Evolutionary conservation across 306 rosid genomes (phyloP).

Genomic region (Begonia fuchsioides): DNA sequence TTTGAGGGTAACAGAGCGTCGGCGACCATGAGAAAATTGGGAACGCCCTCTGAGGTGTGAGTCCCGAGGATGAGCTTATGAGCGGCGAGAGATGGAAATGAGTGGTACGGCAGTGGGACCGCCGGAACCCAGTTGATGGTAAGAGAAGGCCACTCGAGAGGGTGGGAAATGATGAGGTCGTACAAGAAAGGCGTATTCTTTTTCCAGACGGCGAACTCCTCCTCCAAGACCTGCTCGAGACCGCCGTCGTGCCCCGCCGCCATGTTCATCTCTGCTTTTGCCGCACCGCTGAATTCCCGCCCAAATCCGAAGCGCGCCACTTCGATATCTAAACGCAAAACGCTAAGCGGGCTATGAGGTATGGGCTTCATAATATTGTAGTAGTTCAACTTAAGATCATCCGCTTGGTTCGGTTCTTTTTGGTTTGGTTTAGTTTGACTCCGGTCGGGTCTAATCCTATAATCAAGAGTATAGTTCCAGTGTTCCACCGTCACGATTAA

Average conservation of each 20-base stretch:
- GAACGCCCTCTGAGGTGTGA: slow-evolving; percentile 51
- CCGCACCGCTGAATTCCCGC: background rate
- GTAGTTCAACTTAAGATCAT: too few species aligned
- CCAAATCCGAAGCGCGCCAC: background rate
- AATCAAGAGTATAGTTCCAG: too few species aligned
- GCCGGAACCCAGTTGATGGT: slow-evolving; percentile 60
- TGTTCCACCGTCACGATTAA: too few species aligned
- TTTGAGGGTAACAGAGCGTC: slow-evolving; percentile 39
- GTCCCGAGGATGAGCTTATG: slow-evolving; percentile 69
- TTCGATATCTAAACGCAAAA: too few species aligned
- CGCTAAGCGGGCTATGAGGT: too few species aligned
- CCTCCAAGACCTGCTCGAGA: slow-evolving; percentile 3
- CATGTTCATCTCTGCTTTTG: background rate
- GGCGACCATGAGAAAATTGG: slow-evolving; percentile 73
- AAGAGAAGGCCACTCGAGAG: slow-evolving; percentile 92
- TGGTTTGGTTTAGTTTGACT: too few species aligned
- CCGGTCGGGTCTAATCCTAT: too few species aligned
- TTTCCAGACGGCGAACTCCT: slow-evolving; percentile 79
- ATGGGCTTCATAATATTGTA: too few species aligned
- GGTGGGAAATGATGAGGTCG: slow-evolving; percentile 61
- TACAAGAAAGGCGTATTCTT: slow-evolving; percentile 65
- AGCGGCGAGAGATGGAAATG: slow-evolving; percentile 34
- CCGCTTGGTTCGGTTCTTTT: too few species aligned
- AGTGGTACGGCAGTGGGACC: slow-evolving; percentile 25
- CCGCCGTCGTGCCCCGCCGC: background rate